Base-by-base conservation (phyloP, 2,329 filamentous ascomycete genomes). In the Venturia carpophila region DNA sequence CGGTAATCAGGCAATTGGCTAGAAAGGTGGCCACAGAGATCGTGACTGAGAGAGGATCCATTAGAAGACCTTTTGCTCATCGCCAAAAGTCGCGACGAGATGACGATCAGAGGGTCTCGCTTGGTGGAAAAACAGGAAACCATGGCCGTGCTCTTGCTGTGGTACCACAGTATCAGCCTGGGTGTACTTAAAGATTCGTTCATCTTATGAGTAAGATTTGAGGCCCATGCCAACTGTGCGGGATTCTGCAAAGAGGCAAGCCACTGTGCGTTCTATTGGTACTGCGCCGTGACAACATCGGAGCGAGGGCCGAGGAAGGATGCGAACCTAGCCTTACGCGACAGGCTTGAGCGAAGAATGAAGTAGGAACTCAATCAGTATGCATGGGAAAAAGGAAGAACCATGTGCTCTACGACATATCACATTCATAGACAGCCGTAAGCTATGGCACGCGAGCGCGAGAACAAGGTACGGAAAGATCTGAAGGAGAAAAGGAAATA, bases 11-110 rank as follows among this genome's bases (percentile, higher is more conserved):
- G 30, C 47, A 58, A 27, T 56, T 64, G 13, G 63, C 52, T 17
- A 64, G n/a, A 41, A 64, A 60, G 47, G 52, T 42, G 39, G 63
- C 52, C n/a, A 64, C 47, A 45, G 47, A 43, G 15, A 64, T 9
- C 5, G 63, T 64, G 34, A 60, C 39, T 24, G 63, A 45, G 30
- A 64, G 37, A 56, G 63, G 63, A 15, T 64, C 63, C 63, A 64
- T 64, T 63, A 5, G 60, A 7, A 37, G 30, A n/a, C 19, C 34
- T 41, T 21, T 61, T 34, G 27, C 49, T 56, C 49, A 56, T 34
- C 49, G 30, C n/a, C 24, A 11, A 19, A 37, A 56, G 27, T 58
- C 52, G 52, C 52, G 52, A 58, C 17, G 52, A 27, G 11, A 58
- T n/a, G 52, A 58, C 30, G 30, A 58, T 58, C 30, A 37, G 19